Evolutionary conservation across 345 rosid genomes (phyloP), one percentile per base, ranked within the genome.

Genomic region (Geranium rotundifolium): DNA sequence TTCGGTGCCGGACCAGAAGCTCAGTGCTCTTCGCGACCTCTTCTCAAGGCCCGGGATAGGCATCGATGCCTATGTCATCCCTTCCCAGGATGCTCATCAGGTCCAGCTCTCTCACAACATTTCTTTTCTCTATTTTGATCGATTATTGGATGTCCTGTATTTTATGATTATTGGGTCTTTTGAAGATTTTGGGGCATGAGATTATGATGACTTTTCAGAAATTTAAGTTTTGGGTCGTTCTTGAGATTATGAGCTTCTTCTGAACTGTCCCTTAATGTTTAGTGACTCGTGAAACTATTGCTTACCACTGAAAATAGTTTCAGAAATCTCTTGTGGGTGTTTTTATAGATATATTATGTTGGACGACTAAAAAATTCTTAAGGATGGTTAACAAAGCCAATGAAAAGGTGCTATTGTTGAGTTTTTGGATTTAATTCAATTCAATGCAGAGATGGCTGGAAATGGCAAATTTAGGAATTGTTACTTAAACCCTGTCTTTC

Each of bases 21-120:
- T 92, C 57, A 71, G 59, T 50, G 78, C 91, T 17, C 77, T 92
- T 31, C 85, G 95, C 37, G 76, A 71, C 72, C 76, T 79, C 31
- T 92, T 89, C 66, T 63, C 90, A 19, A 70, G 71, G 75, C 91
- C 93, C 6, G 86, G 82, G 57, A 70, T 89, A 67, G 90, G 84
- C 19, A 84, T 92, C 71, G 98, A 92, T 60, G 98, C 96, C n/a
- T 92, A 87, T 65, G 80, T 92, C 69, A 71, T 92, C 29, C 98
- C 98, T 73, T 92, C 98, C 64, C 96, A 85, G 73, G 98, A 92
- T 75, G 91, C 98, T 9, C 98, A 92, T 68, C 98, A 89, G 96
- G 96, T 89, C 70, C 23, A 46, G 18, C 64, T 37, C 10, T 18
- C 7, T 30, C 15, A 17, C 5, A 19, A 4, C 7, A 16, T 2